Evolutionary conservation across 164 flowering plant species (phyloP).

Genomic region (Berberis vulgaris): DNA sequence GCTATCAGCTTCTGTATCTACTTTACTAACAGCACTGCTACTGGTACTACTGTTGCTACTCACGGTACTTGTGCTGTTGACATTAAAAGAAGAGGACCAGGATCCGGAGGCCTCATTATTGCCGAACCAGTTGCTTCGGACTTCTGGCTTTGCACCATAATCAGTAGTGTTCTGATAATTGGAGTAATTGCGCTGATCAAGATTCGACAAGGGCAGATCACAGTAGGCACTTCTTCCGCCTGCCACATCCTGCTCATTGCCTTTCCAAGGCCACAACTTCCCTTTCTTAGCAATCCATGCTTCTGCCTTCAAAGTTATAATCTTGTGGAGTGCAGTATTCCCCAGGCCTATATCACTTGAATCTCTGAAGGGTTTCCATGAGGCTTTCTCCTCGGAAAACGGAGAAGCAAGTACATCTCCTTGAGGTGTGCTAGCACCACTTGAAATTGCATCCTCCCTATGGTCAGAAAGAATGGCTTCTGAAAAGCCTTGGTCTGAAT

Average conservation of each 20-base stretch:
- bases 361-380: constrained; percentile 21
- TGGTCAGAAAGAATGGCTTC: constrained; percentile 40
- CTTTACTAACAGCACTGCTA: constrained; percentile 65
- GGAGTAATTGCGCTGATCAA: constrained; percentile 46
- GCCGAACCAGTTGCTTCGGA: constrained; percentile 28
- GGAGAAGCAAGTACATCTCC: constrained; percentile 48
- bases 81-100: constrained; percentile 63
- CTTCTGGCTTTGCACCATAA: constrained; percentile 31
- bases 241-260: constrained; percentile 39
- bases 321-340: constrained; percentile 55
- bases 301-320: constrained; percentile 23
- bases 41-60: constrained; percentile 76
- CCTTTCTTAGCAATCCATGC: constrained; percentile 55
- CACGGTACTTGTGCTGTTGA: constrained; percentile 79
- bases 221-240: constrained; percentile 20
- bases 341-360: constrained; percentile 64
- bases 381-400: constrained; percentile 31
- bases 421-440: constrained; percentile 90
- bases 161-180: constrained; percentile 31
- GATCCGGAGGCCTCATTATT: constrained; percentile 76
- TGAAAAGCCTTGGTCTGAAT: constrained; percentile 45
- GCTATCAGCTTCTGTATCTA: constrained; percentile 66
- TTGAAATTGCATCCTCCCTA: constrained; percentile 75
- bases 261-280: constrained; percentile 83
- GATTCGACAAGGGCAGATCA: constrained; percentile 51